Evolutionary conservation across 2,329 filamentous ascomycete species (phyloP).

Genomic region (Drechslerella coelobrocha): DNA sequence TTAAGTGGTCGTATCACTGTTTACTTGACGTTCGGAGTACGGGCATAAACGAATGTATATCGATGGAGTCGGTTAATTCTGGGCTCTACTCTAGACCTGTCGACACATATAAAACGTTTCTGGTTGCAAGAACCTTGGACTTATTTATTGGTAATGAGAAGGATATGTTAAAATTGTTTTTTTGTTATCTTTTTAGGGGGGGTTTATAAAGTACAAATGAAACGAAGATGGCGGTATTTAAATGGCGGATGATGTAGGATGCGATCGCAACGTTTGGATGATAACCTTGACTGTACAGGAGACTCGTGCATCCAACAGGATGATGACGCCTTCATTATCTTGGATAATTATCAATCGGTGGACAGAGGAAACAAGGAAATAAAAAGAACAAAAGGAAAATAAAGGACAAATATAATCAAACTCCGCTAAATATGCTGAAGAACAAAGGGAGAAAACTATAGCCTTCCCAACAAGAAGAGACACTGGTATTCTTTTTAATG

Average conservation of each 20-base stretch:
- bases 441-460: slow-evolving; percentile 5
- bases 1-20: no score
- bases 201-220: no score
- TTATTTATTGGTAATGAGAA: no score
- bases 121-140: no score
- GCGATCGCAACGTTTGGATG: neutral
- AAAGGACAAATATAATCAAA: slow-evolving; percentile 8
- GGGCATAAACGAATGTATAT: no score
- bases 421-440: slow-evolving; percentile 51
- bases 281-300: no score
- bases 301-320: neutral
- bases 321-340: slow-evolving; percentile 8
- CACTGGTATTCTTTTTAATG: neutral
- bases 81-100: no score
- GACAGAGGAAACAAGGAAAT: slow-evolving; percentile 6
- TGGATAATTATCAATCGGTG: slow-evolving; percentile 14
- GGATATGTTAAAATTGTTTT: slow-evolving; percentile 10
- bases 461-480: neutral
- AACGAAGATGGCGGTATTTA: neutral
- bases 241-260: no score
- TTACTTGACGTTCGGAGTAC: no score
- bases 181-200: neutral
- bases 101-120: no score
- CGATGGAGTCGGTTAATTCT: no score
- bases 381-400: slow-evolving; percentile 4